Evolutionary conservation across 305 asterid genomes (phyloP).

Genomic region (Solanum hybrid): DNA sequence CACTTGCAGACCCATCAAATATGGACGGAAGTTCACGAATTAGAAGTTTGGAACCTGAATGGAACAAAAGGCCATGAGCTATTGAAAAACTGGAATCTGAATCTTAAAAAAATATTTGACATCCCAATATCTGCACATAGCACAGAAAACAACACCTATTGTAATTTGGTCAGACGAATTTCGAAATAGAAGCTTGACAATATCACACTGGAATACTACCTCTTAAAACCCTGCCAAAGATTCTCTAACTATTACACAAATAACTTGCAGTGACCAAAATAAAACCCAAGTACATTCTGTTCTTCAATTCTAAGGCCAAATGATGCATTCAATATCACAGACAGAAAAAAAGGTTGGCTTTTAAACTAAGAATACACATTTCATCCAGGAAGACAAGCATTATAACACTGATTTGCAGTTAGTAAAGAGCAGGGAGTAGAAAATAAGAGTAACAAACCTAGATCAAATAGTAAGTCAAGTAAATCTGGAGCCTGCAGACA

Average conservation of each 20-base stretch:
- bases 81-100: not conserved
- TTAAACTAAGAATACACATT: not conserved
- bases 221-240: not conserved
- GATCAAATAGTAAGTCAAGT: conserved; percentile 57
- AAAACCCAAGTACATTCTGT: not conserved
- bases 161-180: not conserved
- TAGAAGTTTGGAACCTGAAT: conserved; percentile 77
- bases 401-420: not conserved
- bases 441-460: conserved; percentile 33
- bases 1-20: conserved; percentile 73
- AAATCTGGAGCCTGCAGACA: conserved; percentile 82
- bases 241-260: not conserved
- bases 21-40: conserved; percentile 73
- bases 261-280: not conserved
- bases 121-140: not conserved
- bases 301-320: not conserved
- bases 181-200: not conserved
- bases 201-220: not conserved
- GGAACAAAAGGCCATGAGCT: not conserved
- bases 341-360: not conserved
- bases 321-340: not conserved
- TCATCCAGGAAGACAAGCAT: not conserved
- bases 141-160: not conserved
- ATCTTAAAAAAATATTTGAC: too few species aligned
- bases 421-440: not conserved